Evolutionary conservation across 495 filamentous ascomycete species (phyloP).

Genomic region (Daldinia grandis): DNA sequence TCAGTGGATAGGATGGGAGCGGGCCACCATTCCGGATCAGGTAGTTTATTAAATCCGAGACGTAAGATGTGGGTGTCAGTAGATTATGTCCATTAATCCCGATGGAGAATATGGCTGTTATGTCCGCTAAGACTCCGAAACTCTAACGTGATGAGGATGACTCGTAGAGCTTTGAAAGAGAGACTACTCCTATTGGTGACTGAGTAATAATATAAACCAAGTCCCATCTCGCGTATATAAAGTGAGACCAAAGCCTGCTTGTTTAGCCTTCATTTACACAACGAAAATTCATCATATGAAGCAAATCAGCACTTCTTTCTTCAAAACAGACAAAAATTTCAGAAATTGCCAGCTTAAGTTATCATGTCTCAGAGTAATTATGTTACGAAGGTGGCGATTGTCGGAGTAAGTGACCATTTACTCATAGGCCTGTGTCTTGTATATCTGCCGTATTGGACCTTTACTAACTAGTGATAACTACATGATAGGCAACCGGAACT

Average conservation of each 20-base stretch:
- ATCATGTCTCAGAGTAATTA: conserved; percentile 46
- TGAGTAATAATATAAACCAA: background rate
- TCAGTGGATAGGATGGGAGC: background rate
- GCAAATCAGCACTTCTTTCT: background rate
- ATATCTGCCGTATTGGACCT: background rate
- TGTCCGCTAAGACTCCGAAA: background rate
- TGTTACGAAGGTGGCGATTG: conserved; percentile 59
- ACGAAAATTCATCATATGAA: background rate
- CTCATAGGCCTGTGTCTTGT: background rate
- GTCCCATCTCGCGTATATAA: background rate
- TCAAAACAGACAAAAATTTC: background rate
- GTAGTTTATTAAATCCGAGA: background rate
- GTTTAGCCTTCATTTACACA: background rate
- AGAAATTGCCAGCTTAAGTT: background rate
- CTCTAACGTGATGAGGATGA: background rate
- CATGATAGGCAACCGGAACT: conserved; percentile 63
- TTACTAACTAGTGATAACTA: conserved; percentile 4
- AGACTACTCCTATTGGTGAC: background rate
- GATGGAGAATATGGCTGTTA: background rate
- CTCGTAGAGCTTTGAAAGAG: background rate
- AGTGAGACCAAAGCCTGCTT: background rate
- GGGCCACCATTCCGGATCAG: background rate
- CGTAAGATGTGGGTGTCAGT: background rate
- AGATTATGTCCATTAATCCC: background rate
- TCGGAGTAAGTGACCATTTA: conserved; percentile 51